Percentiles rank a stretch among this genome's conserved stretches.
Evolutionary conservation across 495 filamentous ascomycete species (phyloP).

Genomic region (Aspergillus cristatus): DNA sequence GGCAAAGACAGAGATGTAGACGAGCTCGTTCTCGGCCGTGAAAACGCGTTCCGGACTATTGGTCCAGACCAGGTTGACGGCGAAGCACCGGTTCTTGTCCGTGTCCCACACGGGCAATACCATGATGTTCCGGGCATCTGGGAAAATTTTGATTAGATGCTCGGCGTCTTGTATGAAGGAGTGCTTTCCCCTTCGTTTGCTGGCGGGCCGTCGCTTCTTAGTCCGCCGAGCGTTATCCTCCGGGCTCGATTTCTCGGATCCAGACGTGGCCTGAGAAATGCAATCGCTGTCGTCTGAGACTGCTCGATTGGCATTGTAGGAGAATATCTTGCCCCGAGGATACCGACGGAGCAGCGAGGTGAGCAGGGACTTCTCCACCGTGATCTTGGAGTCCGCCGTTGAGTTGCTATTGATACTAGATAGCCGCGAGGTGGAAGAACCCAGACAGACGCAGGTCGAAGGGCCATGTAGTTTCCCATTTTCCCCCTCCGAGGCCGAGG

Average conservation of each 20-base stretch:
- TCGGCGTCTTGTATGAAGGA: conserved; percentile 12
- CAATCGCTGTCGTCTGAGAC: conserved; percentile 17
- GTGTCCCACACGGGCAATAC: conserved; percentile 51
- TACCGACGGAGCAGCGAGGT: conserved; percentile 37
- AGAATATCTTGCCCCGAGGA: conserved; percentile 50
- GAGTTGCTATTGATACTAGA: conserved; percentile 15
- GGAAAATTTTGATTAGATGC: conserved; percentile 14
- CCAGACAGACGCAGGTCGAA: conserved; percentile 7
- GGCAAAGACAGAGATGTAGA: conserved; percentile 45
- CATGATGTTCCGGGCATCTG: conserved; percentile 14
- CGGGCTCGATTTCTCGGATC: conserved; percentile 3
- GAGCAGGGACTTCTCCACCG: conserved; percentile 10
- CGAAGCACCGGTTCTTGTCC: conserved; percentile 49
- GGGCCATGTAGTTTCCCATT: background rate
- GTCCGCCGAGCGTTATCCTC: conserved; percentile 3
- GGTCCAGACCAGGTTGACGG: conserved; percentile 50
- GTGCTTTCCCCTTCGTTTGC: conserved; percentile 10
- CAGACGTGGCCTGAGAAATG: background rate
- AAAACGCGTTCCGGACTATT: conserved; percentile 27
- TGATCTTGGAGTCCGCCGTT: conserved; percentile 24
- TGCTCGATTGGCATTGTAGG: conserved; percentile 34
- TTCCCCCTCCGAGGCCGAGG: background rate
- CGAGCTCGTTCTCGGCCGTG: conserved; percentile 35
- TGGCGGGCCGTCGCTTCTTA: conserved; percentile 28
- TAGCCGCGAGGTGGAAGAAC: conserved; percentile 9